These are phyloP conservation scores for Telopea speciosissima DNA, from an alignment of 177 flowering plant species.

Conservation along the genomic window DNA sequence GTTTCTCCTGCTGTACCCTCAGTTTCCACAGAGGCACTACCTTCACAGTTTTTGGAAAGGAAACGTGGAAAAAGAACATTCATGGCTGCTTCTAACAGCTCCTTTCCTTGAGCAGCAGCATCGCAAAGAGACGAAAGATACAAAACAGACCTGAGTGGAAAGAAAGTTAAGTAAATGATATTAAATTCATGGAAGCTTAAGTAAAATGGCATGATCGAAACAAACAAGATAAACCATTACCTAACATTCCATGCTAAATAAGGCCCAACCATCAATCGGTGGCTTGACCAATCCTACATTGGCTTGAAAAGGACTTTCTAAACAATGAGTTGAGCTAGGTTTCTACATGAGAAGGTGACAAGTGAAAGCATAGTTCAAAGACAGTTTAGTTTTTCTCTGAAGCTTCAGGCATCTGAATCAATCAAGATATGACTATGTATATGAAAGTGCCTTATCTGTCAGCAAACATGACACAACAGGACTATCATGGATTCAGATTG, in stretches of 20 bases:
- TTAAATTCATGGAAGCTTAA: not conserved
- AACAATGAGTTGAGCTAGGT: not conserved
- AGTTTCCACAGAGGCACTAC: conserved; percentile 12
- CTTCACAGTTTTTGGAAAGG: conserved; percentile 27
- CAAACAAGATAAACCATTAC: not conserved
- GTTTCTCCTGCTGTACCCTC: conserved; percentile 22
- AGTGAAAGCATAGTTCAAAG: not conserved
- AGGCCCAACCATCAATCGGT: not conserved
- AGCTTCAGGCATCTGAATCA: not conserved
- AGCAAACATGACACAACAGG: not conserved
- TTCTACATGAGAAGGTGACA: not conserved
- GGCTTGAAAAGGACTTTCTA: not conserved
- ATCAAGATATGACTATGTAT: not conserved
- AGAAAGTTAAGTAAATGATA: conserved; percentile 4
- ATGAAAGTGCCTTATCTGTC: not conserved
- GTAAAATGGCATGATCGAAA: not conserved
- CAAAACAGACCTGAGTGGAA: conserved; percentile 54
- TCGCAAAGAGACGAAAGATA: conserved; percentile 67
- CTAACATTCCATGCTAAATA: not conserved
- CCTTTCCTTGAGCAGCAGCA: conserved; percentile 52
- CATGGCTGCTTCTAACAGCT: conserved; percentile 46
- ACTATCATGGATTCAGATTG: not conserved
- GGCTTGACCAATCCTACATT: not conserved
- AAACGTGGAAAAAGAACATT: conserved; percentile 38
- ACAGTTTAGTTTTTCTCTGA: not conserved